Percentiles rank a stretch among this genome's conserved stretches.
Conservation (phyloP, 129 eudicot genomes). For the Arctium lappa region DNA sequence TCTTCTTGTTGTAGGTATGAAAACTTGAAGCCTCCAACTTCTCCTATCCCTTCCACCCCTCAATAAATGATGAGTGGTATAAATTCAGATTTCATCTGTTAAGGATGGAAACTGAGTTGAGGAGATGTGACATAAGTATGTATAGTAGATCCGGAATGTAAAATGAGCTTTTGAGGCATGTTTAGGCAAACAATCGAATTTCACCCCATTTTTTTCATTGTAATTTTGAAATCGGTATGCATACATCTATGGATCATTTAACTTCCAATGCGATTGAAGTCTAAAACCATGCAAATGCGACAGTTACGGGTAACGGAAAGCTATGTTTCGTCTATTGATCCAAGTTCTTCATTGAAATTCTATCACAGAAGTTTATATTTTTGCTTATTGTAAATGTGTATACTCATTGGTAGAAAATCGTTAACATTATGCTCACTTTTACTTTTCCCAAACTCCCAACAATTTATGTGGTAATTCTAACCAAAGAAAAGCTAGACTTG, state of each 20-base stretch:
- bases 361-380: not conserved
- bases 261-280: conserved; percentile 2
- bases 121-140: conserved; percentile 20
- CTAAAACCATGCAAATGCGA: not conserved
- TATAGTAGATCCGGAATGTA: conserved; percentile 38
- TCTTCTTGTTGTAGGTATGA: conserved; percentile 53
- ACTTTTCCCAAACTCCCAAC: no score
- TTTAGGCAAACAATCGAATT: conserved; percentile 30
- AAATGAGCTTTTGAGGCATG: conserved; percentile 33
- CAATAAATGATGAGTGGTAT: conserved; percentile 20
- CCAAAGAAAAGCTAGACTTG: no score
- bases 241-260: conserved; percentile 22
- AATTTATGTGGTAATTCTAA: no score
- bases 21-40: conserved; percentile 80
- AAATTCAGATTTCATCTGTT: conserved; percentile 1
- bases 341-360: not conserved
- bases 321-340: not conserved
- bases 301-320: not conserved
- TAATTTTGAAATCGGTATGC: conserved; percentile 30
- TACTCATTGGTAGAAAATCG: not conserved
- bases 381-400: no score
- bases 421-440: not conserved
- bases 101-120: conserved; percentile 6
- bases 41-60: conserved; percentile 59
- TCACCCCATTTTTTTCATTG: conserved; percentile 32